Base-by-base conservation (phyloP, 192 early-diverging fungal species). In the Paraglomus occultum region DNA sequence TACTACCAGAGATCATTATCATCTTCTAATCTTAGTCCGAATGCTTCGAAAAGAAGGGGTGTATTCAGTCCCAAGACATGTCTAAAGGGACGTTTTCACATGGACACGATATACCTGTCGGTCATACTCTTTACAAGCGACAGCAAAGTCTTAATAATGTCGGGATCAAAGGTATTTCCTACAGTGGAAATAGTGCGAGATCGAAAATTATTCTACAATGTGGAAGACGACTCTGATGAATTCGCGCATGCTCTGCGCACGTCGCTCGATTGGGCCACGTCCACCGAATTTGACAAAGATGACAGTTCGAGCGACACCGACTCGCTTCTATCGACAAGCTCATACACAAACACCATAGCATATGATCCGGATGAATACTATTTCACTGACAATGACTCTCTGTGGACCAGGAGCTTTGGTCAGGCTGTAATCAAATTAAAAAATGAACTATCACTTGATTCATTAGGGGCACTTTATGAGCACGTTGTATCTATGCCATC, bases 121-220 rank as follows among this genome's bases (percentile, higher is more conserved):
- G 53, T 72, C 9, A 68, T 80, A 22, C 48, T 80, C n/a, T 60
- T 80, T 57, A 77, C 72, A 45, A 80, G 79, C 47, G 79, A 80
- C 18, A 77, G 67, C 52, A 80, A 77, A 52, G 71, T 80, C 40
- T 51, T 80, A 1, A 68, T 80, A 12, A 77, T 57, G 17, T 70
- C 67, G 7, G 46, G 67, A 18, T 42, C 52, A 15, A 57, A 47
- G 50, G 59, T 70, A 57, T 70, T 70, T 51, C 67, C 67, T 45
- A 70, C 67, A 42, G 4, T 70, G 6, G 67, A 70, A 42, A 20
- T 70, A 9, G 50, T 70, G 38, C 55, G 47, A 10, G 74, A 76
- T 55, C 40, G 38, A 9, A 51, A 18, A 45, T 50, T 67, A 40
- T 76, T 51, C 50, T 50, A 47, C 18, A 72, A 54, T 17, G 66